Evolutionary conservation across 129 eudicot genomes (phyloP).

Genomic region (Flaveria brownii): DNA sequence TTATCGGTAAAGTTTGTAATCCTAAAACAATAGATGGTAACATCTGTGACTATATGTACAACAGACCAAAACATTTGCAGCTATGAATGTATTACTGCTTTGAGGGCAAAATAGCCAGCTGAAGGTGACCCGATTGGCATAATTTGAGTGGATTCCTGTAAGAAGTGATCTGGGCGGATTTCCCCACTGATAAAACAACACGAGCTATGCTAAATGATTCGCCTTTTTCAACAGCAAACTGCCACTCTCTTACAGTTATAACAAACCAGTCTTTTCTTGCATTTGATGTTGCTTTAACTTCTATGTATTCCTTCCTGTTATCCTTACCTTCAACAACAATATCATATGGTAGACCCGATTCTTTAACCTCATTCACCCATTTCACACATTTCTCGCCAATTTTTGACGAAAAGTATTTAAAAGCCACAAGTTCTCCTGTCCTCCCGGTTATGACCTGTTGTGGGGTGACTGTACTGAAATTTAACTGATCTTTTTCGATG

Average conservation of each 20-base stretch:
- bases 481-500: slow-evolving; percentile 35
- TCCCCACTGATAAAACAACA: slow-evolving; percentile 45
- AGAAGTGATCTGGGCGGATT: slow-evolving; percentile 43
- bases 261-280: slow-evolving; percentile 60
- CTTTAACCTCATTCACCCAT: slow-evolving; percentile 70
- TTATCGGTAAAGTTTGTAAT: background rate
- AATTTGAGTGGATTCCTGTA: slow-evolving; percentile 60
- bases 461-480: slow-evolving; percentile 33
- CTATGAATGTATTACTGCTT: slow-evolving; percentile 15
- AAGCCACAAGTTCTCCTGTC: slow-evolving; percentile 68
- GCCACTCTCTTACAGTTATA: slow-evolving; percentile 67
- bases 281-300: slow-evolving; percentile 67
- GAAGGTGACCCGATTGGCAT: slow-evolving; percentile 59
- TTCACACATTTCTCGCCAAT: slow-evolving; percentile 36
- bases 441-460: slow-evolving; percentile 60
- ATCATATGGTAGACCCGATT: slow-evolving; percentile 76
- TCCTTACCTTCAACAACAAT: slow-evolving; percentile 43
- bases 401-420: slow-evolving; percentile 39
- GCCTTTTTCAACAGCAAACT: slow-evolving; percentile 67
- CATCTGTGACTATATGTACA: slow-evolving; percentile 6
- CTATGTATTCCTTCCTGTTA: slow-evolving; percentile 52
- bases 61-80: slow-evolving; percentile 11
- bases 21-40: background rate
- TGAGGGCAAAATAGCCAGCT: slow-evolving; percentile 52
- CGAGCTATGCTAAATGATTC: slow-evolving; percentile 70